Percentiles rank a stretch among this genome's conserved stretches.
Conservation (phyloP, 2,329 filamentous ascomycete species). For the Ophiostoma fasciatum region DNA sequence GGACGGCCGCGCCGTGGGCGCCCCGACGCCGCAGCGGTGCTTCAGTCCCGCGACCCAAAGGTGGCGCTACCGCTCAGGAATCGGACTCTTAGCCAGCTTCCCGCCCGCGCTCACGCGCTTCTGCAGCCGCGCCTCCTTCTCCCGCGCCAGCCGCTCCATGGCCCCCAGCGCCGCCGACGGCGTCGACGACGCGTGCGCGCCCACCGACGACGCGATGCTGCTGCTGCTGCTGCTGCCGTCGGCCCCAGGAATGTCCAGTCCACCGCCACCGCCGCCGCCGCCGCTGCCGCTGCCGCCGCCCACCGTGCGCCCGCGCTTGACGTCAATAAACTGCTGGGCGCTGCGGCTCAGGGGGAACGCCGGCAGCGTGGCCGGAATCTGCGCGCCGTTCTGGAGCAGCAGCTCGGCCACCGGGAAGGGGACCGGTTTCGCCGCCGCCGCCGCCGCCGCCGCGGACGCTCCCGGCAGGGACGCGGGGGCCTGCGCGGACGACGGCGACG, state of each 20-base stretch:
- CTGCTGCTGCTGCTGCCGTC: constrained; percentile 11
- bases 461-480: constrained; percentile 3
- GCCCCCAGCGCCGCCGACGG: constrained; percentile 29
- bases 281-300: too few relatives aligned
- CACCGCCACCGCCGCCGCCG: too few relatives aligned
- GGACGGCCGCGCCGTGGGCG: too few relatives aligned
- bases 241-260: neutral
- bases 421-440: constrained; percentile 33
- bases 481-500: constrained; percentile 46
- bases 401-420: constrained; percentile 85
- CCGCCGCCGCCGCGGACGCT: neutral
- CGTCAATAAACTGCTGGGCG: constrained; percentile 72
- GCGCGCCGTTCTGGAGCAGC: constrained; percentile 82
- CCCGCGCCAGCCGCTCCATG: constrained; percentile 37
- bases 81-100: constrained; percentile 50
- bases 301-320: constrained; percentile 44
- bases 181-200: constrained; percentile 28
- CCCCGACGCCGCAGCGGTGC: too few relatives aligned
- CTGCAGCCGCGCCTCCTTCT: constrained; percentile 55
- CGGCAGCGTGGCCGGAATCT: constrained; percentile 61
- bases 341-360: constrained; percentile 71
- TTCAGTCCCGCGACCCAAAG: constrained; percentile 5
- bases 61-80: constrained; percentile 41
- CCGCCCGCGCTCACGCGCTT: constrained; percentile 70
- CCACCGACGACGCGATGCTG: constrained; percentile 9